These are phyloP conservation scores for Meripilus lineatus DNA, from an alignment of 1,284 basidiomycete species.

Conservation along the genomic window DNA sequence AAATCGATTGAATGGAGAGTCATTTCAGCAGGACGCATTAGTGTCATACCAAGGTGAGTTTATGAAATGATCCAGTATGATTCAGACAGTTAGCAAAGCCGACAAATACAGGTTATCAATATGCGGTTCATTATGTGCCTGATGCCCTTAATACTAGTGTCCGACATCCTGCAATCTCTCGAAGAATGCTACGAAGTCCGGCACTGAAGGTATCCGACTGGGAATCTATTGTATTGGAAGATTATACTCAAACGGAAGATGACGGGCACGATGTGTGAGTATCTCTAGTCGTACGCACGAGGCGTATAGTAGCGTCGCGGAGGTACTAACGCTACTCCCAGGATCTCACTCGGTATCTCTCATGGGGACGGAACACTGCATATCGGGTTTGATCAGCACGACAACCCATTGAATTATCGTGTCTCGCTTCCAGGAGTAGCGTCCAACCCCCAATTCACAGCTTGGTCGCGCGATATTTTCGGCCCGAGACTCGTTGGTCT, in stretches of 20 bases:
- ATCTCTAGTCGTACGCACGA: not conserved
- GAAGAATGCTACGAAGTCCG: conserved; percentile 21
- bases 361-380: conserved; percentile 37
- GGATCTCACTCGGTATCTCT: conserved; percentile 39
- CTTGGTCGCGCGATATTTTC: conserved; percentile 27
- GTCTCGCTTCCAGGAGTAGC: conserved; percentile 30
- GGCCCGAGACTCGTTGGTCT: conserved; percentile 20
- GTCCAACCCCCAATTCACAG: conserved; percentile 21
- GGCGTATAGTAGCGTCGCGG: not conserved
- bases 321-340: no score
- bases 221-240: conserved; percentile 33
- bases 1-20: conserved; percentile 39
- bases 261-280: conserved; percentile 38
- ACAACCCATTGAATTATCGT: conserved; percentile 36
- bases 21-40: conserved; percentile 39
- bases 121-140: conserved; percentile 33
- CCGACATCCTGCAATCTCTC: conserved; percentile 29
- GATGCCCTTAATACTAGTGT: conserved; percentile 28
- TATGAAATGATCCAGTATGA: not conserved
- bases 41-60: conserved; percentile 31
- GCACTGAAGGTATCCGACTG: conserved; percentile 17
- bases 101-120: conserved; percentile 37
- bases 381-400: conserved; percentile 39
- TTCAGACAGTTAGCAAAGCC: not conserved
- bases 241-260: conserved; percentile 38